phyloP scores from a whole-genome alignment of 305 asterid species.

The Solanum aculeatissimum region DNA sequence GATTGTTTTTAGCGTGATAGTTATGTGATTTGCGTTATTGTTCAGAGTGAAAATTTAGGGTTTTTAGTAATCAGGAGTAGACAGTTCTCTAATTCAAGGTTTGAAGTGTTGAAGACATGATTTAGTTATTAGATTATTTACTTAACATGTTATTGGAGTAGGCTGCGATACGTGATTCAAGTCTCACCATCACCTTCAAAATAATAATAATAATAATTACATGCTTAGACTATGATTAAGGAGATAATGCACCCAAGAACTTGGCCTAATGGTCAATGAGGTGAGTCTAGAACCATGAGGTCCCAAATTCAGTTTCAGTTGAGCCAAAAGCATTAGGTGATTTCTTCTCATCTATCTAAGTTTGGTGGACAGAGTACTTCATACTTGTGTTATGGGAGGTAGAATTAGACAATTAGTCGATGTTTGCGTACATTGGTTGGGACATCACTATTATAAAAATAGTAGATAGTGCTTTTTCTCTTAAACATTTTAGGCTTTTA shows the following conservation, averaged over 20 bases:
- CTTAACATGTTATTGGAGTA: not conserved
- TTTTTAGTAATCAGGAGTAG: not conserved
- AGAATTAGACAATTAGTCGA: not conserved
- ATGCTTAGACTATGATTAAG: not conserved
- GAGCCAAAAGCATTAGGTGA: not conserved
- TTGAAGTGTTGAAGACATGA: not conserved
- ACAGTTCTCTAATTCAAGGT: not conserved
- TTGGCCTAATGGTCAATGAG: not conserved
- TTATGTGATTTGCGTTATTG: not conserved
- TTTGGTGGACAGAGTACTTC: not conserved
- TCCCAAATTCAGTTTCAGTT: not conserved
- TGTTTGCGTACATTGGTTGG: rapidly evolving
- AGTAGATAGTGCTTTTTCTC: not conserved
- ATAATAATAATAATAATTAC: not conserved
- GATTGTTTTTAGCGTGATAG: not conserved
- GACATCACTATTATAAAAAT: not conserved
- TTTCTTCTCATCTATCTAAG: not conserved
- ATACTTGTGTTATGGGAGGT: not conserved
- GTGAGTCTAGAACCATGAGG: not conserved
- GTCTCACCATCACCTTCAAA: not conserved
- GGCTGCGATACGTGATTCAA: not conserved
- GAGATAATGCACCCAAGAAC: rapidly evolving
- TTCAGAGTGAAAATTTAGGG: not conserved
- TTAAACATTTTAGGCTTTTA: not conserved
- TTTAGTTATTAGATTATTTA: not conserved